Percentiles rank a stretch among this genome's conserved stretches.
These are phyloP conservation scores for Clathrospora elynae DNA, from an alignment of 2,329 filamentous ascomycete genomes.

Conservation along the genomic window DNA sequence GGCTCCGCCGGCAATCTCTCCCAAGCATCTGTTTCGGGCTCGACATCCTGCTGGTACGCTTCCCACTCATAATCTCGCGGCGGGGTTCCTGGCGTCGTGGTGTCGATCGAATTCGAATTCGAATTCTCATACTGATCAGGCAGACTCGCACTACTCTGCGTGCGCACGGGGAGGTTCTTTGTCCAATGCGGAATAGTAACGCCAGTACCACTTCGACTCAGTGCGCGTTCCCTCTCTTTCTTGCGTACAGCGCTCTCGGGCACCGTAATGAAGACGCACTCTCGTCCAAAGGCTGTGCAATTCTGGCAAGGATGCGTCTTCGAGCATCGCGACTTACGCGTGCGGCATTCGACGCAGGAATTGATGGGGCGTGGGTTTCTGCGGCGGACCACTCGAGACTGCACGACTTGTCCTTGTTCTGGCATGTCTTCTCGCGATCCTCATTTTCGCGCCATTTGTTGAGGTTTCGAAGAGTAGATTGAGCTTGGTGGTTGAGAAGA, in stretches of 20 bases:
- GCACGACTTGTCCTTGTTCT: conserved; percentile 45
- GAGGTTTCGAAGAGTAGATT: conserved; percentile 21
- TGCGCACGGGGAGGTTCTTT: conserved; percentile 44
- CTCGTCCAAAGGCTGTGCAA: conserved; percentile 47
- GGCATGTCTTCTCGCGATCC: conserved; percentile 42
- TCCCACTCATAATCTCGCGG: conserved; percentile 49
- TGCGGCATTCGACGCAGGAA: conserved; percentile 48
- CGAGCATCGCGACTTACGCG: conserved; percentile 47
- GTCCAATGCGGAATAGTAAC: conserved; percentile 43
- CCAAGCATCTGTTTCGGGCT: conserved; percentile 46
- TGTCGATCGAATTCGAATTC: conserved; percentile 39
- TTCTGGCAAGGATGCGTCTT: conserved; percentile 49
- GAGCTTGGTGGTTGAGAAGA: conserved; percentile 20
- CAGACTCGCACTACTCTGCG: conserved; percentile 32
- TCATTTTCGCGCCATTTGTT: conserved; percentile 43
- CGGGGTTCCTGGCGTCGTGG: conserved; percentile 45
- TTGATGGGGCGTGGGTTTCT: conserved; percentile 49
- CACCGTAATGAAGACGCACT: conserved; percentile 48
- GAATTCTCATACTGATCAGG: conserved; percentile 37
- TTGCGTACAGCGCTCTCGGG: conserved; percentile 47
- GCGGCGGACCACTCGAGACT: conserved; percentile 47
- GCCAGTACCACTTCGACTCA: conserved; percentile 35
- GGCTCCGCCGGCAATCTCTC: conserved; percentile 45
- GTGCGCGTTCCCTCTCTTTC: conserved; percentile 42
- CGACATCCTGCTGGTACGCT: conserved; percentile 48